These are phyloP conservation scores for Euphorbia pulcherrima DNA, from an alignment of 345 rosid species.

Conservation along the genomic window DNA sequence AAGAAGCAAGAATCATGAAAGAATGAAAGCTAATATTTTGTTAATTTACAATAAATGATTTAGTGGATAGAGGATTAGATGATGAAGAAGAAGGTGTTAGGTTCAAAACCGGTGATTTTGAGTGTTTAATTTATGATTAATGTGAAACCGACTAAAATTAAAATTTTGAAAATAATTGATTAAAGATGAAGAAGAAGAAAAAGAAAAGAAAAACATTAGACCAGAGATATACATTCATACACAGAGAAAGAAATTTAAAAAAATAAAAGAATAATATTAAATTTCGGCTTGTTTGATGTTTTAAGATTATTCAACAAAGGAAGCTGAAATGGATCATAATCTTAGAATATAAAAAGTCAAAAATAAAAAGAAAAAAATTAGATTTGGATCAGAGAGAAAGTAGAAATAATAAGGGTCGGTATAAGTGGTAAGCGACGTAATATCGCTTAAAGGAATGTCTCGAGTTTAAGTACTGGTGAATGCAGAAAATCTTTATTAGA, in stretches of 20 bases:
- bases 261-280: neutral
- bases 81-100: slow-evolving; percentile 22
- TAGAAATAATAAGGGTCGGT: too few relatives aligned
- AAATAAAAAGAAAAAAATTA: slow-evolving; percentile 23
- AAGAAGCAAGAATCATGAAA: neutral
- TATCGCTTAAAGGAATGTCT: too few relatives aligned
- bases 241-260: neutral
- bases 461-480: too few relatives aligned
- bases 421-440: too few relatives aligned
- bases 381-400: slow-evolving; percentile 15
- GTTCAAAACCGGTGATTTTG: slow-evolving; percentile 40
- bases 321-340: slow-evolving; percentile 33
- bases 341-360: slow-evolving; percentile 30
- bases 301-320: slow-evolving; percentile 38
- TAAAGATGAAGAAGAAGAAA: neutral
- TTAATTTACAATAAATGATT: neutral
- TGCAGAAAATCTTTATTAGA: too few relatives aligned
- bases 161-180: too few relatives aligned
- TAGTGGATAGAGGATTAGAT: slow-evolving; percentile 5
- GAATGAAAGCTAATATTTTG: slow-evolving; percentile 1
- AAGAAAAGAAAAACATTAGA: neutral
- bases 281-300: slow-evolving; percentile 23
- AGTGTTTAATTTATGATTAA: slow-evolving; percentile 16
- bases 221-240: neutral
- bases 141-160: slow-evolving; percentile 30